phyloP scores from a whole-genome alignment of 2,329 filamentous ascomycete genomes.

The Aspergillus glaucus region DNA sequence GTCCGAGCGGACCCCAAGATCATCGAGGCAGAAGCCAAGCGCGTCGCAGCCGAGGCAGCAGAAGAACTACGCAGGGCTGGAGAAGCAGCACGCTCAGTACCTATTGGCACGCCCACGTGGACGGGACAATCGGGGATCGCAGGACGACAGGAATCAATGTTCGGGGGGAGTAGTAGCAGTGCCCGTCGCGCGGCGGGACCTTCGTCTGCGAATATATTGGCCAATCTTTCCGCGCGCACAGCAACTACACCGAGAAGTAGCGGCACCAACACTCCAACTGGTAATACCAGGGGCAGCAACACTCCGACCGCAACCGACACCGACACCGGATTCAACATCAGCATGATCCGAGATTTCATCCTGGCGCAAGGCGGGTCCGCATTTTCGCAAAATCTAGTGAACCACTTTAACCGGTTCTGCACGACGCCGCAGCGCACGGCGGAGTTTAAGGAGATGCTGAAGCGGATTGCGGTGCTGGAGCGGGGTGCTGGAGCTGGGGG shows the following conservation, averaged over 20 bases:
- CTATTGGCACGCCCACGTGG: slow-evolving; percentile 86
- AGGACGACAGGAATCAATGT: slow-evolving; percentile 59
- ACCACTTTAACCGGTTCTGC: slow-evolving; percentile 82
- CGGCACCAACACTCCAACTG: no score
- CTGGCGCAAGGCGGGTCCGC: slow-evolving; percentile 69
- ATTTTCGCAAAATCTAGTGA: slow-evolving; percentile 76
- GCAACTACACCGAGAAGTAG: slow-evolving; percentile 12
- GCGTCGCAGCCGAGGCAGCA: slow-evolving; percentile 71
- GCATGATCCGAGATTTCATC: slow-evolving; percentile 73
- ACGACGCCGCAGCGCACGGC: slow-evolving; percentile 60
- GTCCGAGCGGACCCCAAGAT: slow-evolving; percentile 69
- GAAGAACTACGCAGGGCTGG: slow-evolving; percentile 66
- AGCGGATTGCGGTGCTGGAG: slow-evolving; percentile 67
- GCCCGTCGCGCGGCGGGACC: slow-evolving; percentile 32
- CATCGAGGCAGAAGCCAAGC: slow-evolving; percentile 73
- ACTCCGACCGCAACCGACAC: slow-evolving; percentile 38
- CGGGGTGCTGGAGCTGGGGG: slow-evolving; percentile 31
- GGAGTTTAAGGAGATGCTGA: slow-evolving; percentile 77
- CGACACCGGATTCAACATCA: slow-evolving; percentile 28
- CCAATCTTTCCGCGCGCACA: slow-evolving; percentile 30
- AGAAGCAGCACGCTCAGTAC: slow-evolving; percentile 64
- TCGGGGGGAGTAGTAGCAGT: slow-evolving; percentile 28
- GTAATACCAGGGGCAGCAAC: slow-evolving; percentile 9
- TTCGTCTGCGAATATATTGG: slow-evolving; percentile 35
- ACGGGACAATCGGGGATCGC: slow-evolving; percentile 76